Base-by-base conservation (phyloP, 192 early-diverging fungal species). In the Podila clonocystis region DNA sequence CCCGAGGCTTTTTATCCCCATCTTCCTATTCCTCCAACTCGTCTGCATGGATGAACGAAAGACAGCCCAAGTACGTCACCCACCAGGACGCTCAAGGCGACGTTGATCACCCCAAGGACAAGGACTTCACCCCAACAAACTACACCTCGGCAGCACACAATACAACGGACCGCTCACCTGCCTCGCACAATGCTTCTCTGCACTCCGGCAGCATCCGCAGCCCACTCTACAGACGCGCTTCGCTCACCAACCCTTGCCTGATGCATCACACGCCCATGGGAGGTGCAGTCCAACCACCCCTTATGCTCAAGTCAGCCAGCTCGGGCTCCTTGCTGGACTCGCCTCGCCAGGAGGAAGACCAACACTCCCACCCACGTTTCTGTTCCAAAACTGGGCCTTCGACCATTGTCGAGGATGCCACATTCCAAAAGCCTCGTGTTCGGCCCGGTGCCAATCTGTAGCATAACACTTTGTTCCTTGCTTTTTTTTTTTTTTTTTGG, bases 171-270 rank as follows among this genome's bases (percentile, higher is more conserved):
- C 20, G n/a, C n/a, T 24, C 22, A n/a, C 5, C 52, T 55, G 50
- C 9, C 50, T 55, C 52, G n/a, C n/a, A 9, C 22, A 29, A 50
- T 38, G 12, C 49, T 6, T 19, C 30, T n/a, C 8, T 41, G 41
- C 41, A 41, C 41, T 2, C 11, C 15, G 41, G 57, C 12, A n/a
- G n/a, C 50, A 20, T 9, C 61, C 69, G 31, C 1, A 28, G 62
- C 34, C 19, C 61, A 7, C 55, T 28, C 49, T 17, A 52, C 28
- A 63, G 68, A 62, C 62, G 68, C 3, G 52, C 76, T 2, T 72
- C 71, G 29, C 62, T 80, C 17, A 72, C 77, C 38, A 80, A 80
- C 66, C 77, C 77, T 50, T 80, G 77, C 63, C 49, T 80, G 20
- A 38, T 80, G 36, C 63, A 80, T 22, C 77, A 80, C 34, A 71